Evolutionary conservation across 768 basidiomycete genomes (phyloP), one percentile per base, ranked within the genome.

Genomic region (Psilocybe azurescens): DNA sequence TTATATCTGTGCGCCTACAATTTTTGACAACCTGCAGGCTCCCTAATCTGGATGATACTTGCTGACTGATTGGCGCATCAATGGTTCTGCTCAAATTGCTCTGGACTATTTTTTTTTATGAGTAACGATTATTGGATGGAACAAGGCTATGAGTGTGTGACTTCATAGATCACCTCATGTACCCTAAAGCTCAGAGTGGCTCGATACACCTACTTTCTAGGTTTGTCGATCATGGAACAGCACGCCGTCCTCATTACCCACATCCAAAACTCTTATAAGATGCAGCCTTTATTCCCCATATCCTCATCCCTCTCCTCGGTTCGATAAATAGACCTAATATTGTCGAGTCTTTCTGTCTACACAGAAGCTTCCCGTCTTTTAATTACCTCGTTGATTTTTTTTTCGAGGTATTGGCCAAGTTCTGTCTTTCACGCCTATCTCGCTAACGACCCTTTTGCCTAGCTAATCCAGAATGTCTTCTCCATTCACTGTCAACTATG

Each of bases 401-500:
- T 7, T 48, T 11, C 38, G 20, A 29, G 55, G 55, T 56, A 56
- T 46, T 5, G n/a, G 4, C 13, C 52, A 18, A 36, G 32, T 53
- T n/a, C 16, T 5, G 9, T 13, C 16, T 57, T 18, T 50, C 20
- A 28, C 38, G 24, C 41, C 18, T 5, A 33, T 58, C 8, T 44
- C 18, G 29, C 36, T 47, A 11, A n/a, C n/a, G 9, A 20, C 47
- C 14, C 3, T 24, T 58, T 13, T n/a, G 30, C 46, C 11, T 28
- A 44, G 39, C 32, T 48, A 58, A 44, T 16, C 41, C 11, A 16
- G 41, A 44, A 58, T 51, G 46, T 38, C 28, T 18, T 38, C 28
- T 18, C 46, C 1, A 33, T 38, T 48, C 20, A 89, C 69, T 83
- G 86, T 78, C 32, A 78, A 84, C n/a, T 88, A 81, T 69, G 86